Base-by-base conservation (phyloP, 768 basidiomycete genomes). In the Candolleomyces aberdarensis region DNA sequence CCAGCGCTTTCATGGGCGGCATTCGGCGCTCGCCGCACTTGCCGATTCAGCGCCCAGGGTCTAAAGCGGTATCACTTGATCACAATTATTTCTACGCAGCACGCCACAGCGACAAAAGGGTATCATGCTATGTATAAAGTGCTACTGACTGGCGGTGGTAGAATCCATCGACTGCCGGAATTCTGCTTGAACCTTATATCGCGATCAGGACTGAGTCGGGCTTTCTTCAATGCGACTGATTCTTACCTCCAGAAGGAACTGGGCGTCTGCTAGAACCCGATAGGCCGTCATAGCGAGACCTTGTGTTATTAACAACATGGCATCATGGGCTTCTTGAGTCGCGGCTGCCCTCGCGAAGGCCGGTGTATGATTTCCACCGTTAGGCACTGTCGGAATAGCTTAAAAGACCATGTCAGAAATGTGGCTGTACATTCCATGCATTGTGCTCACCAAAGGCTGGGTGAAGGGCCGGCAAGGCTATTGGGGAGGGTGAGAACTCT, bases 351-450 rank as follows among this genome's bases (percentile, higher is more conserved):
- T 72, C 20, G 87, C 75, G 70, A 92, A 92, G 4, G 77, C 82
- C 10, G 84, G 77, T 1, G 91, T 91, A 66, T 92, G 91, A 66
- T 92, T 92, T n/a, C 85, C 86, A 46, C 89, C 89, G 55, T 81
- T 75, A 7, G 83, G 82, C 63, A 77, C 75, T 6, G 88, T 88
- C n/a, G 90, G 89, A 57, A 92, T 91, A 31, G 85, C 88, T 89
- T 50, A 52, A 57, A 46, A 20, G 20, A 32, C 14, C 14, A n/a
- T 14, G 52, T 44, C 20, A 36, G 41, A 5, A 44, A 62, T 40
- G 15, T 22, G 39, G 53, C 31, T 65, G 32, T 22, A 54, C 70
- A 62, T 68, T 66, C 41, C 56, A 69, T 64, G 7, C 72, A 70
- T 64, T 48, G 26, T 56, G 36, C 78, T 71, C 69, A 87, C 88